Evolutionary conservation across 139 green algal species (phyloP), one percentile per base, ranked within the genome.

Genomic region (Gonium pectorale): DNA sequence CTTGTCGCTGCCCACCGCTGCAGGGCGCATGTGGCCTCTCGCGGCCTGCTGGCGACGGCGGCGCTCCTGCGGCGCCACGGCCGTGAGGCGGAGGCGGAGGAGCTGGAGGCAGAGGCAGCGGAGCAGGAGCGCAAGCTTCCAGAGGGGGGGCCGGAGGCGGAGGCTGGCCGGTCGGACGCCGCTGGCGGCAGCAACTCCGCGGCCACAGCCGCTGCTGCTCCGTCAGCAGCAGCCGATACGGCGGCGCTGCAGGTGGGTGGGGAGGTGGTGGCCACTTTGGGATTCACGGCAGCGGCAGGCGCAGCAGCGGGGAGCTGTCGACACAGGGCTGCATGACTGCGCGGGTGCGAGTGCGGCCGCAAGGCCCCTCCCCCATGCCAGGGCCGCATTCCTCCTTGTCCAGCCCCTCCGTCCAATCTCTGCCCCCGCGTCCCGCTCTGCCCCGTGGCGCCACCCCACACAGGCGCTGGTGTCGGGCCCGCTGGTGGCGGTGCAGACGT

Each of bases 401-500:
- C 31, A 37, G 5, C 67, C 29, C 60, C 46, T 46, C 26, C 44
- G 1, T 11, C 17, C 72, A 63, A 17, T 4, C 51, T 5, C 72
- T 52, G 19, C 5, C 26, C 60, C 29, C 60, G n/a, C n/a, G n/a
- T n/a, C n/a, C n/a, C n/a, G n/a, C n/a, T n/a, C n/a, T n/a, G n/a
- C n/a, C 29, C 29, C 22, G 29, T 56, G 13, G 13, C 49, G 13
- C 60, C 5, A 3, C 33, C 33, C 33, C 33, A 33, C 33, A 0
- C 67, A 74, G 67, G 67, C 24, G 24, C 67, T 56, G 40, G 75
- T 83, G 59, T 49, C 41, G 0, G 59, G 41, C 13, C 75, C 75
- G 29, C 75, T 83, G 41, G 40, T 83, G 41, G 75, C 75, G 11
- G 75, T 83, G 40, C 75, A 83, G 60, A 40, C 41, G 24, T 83